Base-by-base conservation (phyloP, 1,284 basidiomycete species). In the Austroboletus rostrupii region DNA sequence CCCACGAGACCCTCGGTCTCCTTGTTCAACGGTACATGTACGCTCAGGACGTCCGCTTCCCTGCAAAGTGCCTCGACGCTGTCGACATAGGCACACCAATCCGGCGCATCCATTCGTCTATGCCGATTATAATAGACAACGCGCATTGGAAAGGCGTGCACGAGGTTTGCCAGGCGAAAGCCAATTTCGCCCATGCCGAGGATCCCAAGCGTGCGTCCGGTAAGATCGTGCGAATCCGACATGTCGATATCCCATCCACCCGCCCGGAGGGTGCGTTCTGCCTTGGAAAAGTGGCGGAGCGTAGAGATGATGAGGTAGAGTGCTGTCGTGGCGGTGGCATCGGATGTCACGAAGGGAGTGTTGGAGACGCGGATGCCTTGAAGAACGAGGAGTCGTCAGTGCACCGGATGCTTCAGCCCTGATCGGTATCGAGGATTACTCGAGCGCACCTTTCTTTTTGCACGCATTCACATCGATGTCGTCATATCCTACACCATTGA, bases 121-220 rank as follows among this genome's bases (percentile, higher is more conserved):
- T 72, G 70, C 28, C 93, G 79, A 35, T 76, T 84, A 72, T 95
- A 85, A 69, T 96, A 92, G 55, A 96, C 79, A 47, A 94, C 74
- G 47, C 90, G 82, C 92, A 96, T 94, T 13, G 86, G 87, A 70
- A 93, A 90, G 1, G 83, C 81, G 47, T 80, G 83, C 0, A 74
- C 81, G 49, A 89, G 74, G 56, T 83, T 77, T 1, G 86, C 87
- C 23, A 89, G 72, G 36, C 82, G 82, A 45, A 79, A 61, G 0
- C 93, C 94, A 62, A 96, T 96, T 1, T 93, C 92, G 31, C 94
- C 94, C 41, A 96, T 81, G 0, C 94, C 93, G 28, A 97, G 79
- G 59, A 96, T 88, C 3, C 87, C 92, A 36, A 96, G 71, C 3
- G 87, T 90, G 62, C 83, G 85, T 3, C 83, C 82, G 13, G 88